Evolutionary conservation across 2,329 filamentous ascomycete genomes (phyloP).

Genomic region (Corniculantispora saksenae): DNA sequence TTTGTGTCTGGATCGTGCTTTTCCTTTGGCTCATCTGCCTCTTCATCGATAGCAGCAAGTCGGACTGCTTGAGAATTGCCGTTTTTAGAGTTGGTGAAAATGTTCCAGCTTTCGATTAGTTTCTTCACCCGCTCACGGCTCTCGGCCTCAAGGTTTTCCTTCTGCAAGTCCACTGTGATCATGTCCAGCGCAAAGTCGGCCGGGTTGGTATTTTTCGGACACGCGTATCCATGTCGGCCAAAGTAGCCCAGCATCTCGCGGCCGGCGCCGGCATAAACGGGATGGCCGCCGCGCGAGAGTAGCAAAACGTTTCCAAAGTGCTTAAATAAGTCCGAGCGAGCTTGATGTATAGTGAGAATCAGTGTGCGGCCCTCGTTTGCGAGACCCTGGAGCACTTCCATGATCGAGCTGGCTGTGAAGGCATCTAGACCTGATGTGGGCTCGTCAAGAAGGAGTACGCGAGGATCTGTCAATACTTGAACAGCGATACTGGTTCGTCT

Average conservation of each 20-base stretch:
- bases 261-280: constrained; percentile 67
- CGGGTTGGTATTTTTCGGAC: constrained; percentile 70
- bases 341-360: constrained; percentile 77
- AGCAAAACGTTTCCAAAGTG: constrained; percentile 73
- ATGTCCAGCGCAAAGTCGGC: constrained; percentile 77
- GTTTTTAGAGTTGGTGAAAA: constrained; percentile 9
- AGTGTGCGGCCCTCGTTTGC: constrained; percentile 73
- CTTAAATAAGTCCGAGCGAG: constrained; percentile 70
- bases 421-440: constrained; percentile 76
- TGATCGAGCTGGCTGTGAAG: constrained; percentile 75
- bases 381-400: constrained; percentile 70
- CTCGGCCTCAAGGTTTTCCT: constrained; percentile 60
- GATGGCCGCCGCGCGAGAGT: constrained; percentile 67
- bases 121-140: constrained; percentile 62
- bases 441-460: constrained; percentile 72
- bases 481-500: constrained; percentile 75
- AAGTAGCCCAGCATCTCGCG: constrained; percentile 68
- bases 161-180: constrained; percentile 74
- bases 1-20: constrained; percentile 22
- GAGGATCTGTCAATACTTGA: constrained; percentile 74
- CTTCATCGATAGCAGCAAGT: constrained; percentile 32
- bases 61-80: constrained; percentile 20
- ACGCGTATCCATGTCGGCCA: constrained; percentile 58
- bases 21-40: constrained; percentile 27
- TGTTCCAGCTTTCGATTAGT: constrained; percentile 61